phyloP scores from a whole-genome alignment of 768 basidiomycete species.

The Royoungia palumana region DNA sequence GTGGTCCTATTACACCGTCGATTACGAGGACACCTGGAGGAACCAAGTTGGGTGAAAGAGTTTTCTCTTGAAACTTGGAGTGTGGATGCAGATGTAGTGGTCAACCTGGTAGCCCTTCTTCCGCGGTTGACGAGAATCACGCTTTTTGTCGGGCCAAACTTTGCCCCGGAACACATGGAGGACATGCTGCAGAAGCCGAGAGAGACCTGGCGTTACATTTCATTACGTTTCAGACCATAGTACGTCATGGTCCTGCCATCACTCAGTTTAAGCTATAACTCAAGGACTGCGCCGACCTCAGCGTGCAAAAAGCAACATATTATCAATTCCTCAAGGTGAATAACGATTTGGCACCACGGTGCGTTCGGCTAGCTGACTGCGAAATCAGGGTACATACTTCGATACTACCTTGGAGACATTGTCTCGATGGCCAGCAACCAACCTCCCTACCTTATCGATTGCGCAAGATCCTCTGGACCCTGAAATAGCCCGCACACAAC shows the following conservation, averaged over 20 bases:
- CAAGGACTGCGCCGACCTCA: slow-evolving; percentile 3
- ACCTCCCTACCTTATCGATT: slow-evolving; percentile 52
- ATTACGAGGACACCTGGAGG: slow-evolving; percentile 39
- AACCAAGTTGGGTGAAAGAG: slow-evolving; percentile 42
- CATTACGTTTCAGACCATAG: slow-evolving; percentile 82
- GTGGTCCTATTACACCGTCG: slow-evolving; percentile 55
- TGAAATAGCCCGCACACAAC: slow-evolving; percentile 30
- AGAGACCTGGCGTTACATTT: slow-evolving; percentile 46
- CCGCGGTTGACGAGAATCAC: slow-evolving; percentile 47
- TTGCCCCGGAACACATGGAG: slow-evolving; percentile 78
- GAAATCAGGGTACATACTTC: slow-evolving; percentile 71
- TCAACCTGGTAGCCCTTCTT: slow-evolving; percentile 63
- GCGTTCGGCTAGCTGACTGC: not conserved
- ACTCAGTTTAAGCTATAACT: not conserved
- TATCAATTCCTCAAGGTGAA: slow-evolving; percentile 74
- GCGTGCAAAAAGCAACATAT: slow-evolving; percentile 73
- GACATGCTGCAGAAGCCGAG: slow-evolving; percentile 57
- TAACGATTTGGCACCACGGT: not conserved
- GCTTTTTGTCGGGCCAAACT: slow-evolving; percentile 72
- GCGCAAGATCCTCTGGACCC: slow-evolving; percentile 61
- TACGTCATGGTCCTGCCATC: slow-evolving; percentile 34
- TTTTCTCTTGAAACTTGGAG: slow-evolving; percentile 61
- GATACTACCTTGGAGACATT: slow-evolving; percentile 66
- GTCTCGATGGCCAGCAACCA: slow-evolving; percentile 53
- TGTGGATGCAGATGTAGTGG: slow-evolving; percentile 70